These are phyloP conservation scores for Rutstroemia sydowiana DNA, from an alignment of 2,329 filamentous ascomycete genomes.

Conservation along the genomic window DNA sequence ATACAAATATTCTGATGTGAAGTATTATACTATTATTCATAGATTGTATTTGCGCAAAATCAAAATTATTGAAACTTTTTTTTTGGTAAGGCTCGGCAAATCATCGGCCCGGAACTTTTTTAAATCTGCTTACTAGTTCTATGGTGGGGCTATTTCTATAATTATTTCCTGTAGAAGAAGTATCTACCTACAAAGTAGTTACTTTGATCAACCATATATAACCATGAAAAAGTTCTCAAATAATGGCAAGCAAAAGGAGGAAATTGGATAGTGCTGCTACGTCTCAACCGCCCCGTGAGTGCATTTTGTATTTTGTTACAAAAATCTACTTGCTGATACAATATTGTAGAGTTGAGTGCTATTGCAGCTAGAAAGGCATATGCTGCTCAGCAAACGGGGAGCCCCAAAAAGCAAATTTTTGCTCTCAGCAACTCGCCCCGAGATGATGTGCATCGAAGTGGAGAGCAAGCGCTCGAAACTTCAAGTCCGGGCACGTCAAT, in stretches of 20 bases:
- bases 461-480: not conserved
- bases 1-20: not conserved
- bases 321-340: constrained; percentile 13
- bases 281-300: constrained; percentile 30
- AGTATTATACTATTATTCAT: not conserved
- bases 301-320: not conserved
- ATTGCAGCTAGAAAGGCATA: constrained; percentile 24
- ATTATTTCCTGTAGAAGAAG: too few relatives aligned
- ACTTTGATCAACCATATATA: not conserved
- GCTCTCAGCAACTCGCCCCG: not conserved
- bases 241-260: constrained; percentile 31
- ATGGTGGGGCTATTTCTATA: not conserved
- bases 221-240: not conserved
- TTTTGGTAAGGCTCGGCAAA: constrained; percentile 11
- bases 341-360: constrained; percentile 19
- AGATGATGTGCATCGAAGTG: not conserved
- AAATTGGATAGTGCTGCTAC: constrained; percentile 34
- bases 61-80: constrained; percentile 13
- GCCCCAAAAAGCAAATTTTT: not conserved
- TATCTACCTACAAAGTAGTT: not conserved
- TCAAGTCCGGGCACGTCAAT: too few relatives aligned
- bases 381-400: constrained; percentile 5
- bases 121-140: not conserved
- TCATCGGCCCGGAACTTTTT: not conserved
- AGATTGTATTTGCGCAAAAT: not conserved